Percentiles rank a stretch among this genome's conserved stretches.
These are phyloP conservation scores for Tardiomyces blankii DNA, from an alignment of 1,139 yeast genomes.

Conservation along the genomic window DNA sequence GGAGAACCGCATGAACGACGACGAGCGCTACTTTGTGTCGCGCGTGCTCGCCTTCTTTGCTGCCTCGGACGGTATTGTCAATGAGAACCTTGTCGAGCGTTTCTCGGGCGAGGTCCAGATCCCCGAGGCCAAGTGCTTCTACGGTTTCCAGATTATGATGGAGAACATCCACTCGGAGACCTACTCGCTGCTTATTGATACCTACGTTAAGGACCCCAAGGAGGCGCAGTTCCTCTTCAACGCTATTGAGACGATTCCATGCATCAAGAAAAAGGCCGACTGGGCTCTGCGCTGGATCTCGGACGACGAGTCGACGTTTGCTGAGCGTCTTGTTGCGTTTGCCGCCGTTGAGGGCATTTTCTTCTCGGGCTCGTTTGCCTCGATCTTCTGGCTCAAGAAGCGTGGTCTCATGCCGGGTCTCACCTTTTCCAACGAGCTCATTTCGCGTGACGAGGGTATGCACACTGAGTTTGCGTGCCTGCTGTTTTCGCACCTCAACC, in stretches of 20 bases:
- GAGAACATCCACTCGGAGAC: constrained; percentile 98
- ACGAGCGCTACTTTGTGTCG: constrained; percentile 83
- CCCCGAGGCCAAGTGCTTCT: constrained; percentile 97
- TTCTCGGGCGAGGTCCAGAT: constrained; percentile 94
- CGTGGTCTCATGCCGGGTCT: constrained; percentile 98
- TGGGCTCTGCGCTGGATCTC: constrained; percentile 97
- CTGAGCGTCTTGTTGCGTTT: constrained; percentile 92
- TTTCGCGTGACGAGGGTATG: constrained; percentile 96
- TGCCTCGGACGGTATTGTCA: constrained; percentile 96
- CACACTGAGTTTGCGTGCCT: constrained; percentile 98
- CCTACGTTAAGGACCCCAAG: constrained; percentile 90
- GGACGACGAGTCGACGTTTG: constrained; percentile 78
- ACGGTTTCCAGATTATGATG: constrained; percentile 99
- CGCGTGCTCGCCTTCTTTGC: constrained; percentile 97
- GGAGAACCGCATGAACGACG: constrained; percentile 73
- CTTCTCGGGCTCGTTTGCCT: constrained; percentile 96
- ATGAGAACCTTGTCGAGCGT: constrained; percentile 93
- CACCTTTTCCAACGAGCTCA: constrained; percentile 91
- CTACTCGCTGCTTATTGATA: constrained; percentile 84
- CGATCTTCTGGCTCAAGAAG: constrained; percentile 96
- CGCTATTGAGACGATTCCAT: constrained; percentile 89
- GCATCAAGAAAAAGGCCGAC: constrained; percentile 91
- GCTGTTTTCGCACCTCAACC: constrained; percentile 81
- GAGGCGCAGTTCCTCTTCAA: constrained; percentile 83
- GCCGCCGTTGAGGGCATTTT: constrained; percentile 99